Evolutionary conservation across 345 rosid species (phyloP), one percentile per base, ranked within the genome.

Genomic region (Pistacia vera): DNA sequence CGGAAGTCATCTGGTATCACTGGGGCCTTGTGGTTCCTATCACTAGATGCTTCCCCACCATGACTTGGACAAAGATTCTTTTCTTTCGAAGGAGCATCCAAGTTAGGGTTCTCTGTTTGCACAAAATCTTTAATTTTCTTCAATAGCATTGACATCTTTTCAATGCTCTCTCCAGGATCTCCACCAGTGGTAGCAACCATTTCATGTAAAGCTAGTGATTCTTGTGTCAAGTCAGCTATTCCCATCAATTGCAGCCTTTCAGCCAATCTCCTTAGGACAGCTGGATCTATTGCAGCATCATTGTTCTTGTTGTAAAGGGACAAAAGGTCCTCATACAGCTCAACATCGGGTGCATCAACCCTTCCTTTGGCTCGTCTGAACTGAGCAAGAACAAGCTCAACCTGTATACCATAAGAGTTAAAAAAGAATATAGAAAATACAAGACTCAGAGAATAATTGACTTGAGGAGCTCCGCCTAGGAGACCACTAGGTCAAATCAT

Each of bases 1-100:
- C 95, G 99, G 83, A 93, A 96, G 84, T 93, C 99, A 74, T 92
- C 97, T 8, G 99, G 98, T 75, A 96, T 86, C 77, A 89, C 90
- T 0, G 90, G 91, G 22, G 84, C 80, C 79, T 85, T 91, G 80
- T 83, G 93, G 83, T 82, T 92, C 54, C 81, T 88, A 54, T 87
- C 91, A 1, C 74, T 76, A 49, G 90, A 83, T 72, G 93, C 83
- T 72, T 88, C 93, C 63, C 91, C 98, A 56, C 84, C 82, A 49
- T 85, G 79, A 72, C 88, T 71, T 4, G 86, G 81, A 67, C 83
- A 83, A 68, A 66, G 76, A 68, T 80, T 80, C 57, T 83, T 87
- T 63, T 81, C 89, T 48, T 83, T 76, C 8, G 75, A 54, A 48
- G 87, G 75, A 46, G 81, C 82, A 74, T 89, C 92, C 87, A 83